Evolutionary conservation across 1,284 basidiomycete species (phyloP), one percentile per base, ranked within the genome.

Genomic region (Moesziomyces aphidis): DNA sequence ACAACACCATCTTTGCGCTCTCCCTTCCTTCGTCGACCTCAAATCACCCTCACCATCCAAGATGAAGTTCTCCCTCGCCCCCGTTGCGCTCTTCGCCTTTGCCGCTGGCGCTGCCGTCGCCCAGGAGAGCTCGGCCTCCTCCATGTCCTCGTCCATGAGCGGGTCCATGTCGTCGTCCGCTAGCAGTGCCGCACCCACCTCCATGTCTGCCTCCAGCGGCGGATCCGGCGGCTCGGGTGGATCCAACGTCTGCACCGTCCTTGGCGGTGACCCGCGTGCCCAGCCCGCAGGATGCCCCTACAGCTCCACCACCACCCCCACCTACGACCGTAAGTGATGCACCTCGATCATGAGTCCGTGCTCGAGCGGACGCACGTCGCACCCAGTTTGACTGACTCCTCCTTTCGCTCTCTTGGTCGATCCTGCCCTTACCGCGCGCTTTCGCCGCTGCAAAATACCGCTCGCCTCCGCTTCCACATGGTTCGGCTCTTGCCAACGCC

Each of bases 61-160:
- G 69, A 76, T 80, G 55, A 80, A 80, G 76, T 73, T 80, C 64
- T 74, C 61, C 67, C 52, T 74, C 50, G 28, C 56, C n/a, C 73
- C 76, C 39, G 51, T 80, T 55, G 73, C 73, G 39, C 65, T 80
- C 44, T 61, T 80, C 47, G 76, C 65, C 50, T 46, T 78, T 49
- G 73, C 73, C 45, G 66, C 76, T 42, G 70, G 56, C 52, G 70
- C 67, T 45, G 78, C 59, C 26, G 39, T 73, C 45, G 78, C 76
- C 34, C 76, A 76, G 64, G 70, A 73, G 45, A 64, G 60, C 59
- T 57, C 69, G 8, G 46, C 51, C 23, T 31, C 67, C 21, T 57
- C 65, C 34, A 56, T 46, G 49, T 61, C 73, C 7, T 58, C 66
- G 24, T 52, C 55, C 21, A 19, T 34, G n/a, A 58, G 69, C 39